phyloP scores from a whole-genome alignment of 768 basidiomycete species.

The Galerina marginata region DNA sequence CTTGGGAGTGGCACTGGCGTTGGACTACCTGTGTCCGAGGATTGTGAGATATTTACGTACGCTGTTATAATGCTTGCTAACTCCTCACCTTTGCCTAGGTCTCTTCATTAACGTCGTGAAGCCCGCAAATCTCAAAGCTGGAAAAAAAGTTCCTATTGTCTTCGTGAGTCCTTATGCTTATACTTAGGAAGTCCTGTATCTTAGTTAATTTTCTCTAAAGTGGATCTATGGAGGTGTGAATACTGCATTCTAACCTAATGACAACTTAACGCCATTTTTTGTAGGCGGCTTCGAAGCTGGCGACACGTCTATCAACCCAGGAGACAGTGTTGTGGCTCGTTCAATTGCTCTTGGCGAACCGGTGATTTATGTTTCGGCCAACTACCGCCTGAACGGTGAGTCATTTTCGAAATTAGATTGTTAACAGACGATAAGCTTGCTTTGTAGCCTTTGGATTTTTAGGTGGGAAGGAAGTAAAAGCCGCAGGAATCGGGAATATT shows the following conservation, averaged over 20 bases:
- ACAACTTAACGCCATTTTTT: background rate
- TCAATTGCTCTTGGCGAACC: constrained; percentile 38
- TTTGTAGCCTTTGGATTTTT: constrained; percentile 44
- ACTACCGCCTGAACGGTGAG: constrained; percentile 42
- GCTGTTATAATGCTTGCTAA: background rate
- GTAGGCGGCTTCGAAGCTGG: constrained; percentile 38
- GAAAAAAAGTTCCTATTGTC: constrained; percentile 44
- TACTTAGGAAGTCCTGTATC: constrained; percentile 15
- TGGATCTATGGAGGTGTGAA: constrained; percentile 38
- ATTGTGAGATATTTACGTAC: constrained; percentile 25
- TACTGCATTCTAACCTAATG: background rate
- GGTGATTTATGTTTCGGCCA: constrained; percentile 43
- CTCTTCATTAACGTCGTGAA: constrained; percentile 47
- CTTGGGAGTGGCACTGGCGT: background rate
- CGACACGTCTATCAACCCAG: constrained; percentile 24
- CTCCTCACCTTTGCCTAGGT: constrained; percentile 28
- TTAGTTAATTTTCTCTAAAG: constrained; percentile 22
- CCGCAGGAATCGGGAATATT: constrained; percentile 50
- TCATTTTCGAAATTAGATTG: background rate
- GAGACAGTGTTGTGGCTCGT: constrained; percentile 35
- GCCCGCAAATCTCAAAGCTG: constrained; percentile 31
- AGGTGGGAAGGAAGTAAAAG: constrained; percentile 43
- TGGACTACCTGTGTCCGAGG: constrained; percentile 24
- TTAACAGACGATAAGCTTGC: background rate
- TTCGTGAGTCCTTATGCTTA: constrained; percentile 34